These are phyloP conservation scores for Colletotrichum phormii DNA, from an alignment of 2,329 filamentous ascomycete genomes.

Conservation along the genomic window DNA sequence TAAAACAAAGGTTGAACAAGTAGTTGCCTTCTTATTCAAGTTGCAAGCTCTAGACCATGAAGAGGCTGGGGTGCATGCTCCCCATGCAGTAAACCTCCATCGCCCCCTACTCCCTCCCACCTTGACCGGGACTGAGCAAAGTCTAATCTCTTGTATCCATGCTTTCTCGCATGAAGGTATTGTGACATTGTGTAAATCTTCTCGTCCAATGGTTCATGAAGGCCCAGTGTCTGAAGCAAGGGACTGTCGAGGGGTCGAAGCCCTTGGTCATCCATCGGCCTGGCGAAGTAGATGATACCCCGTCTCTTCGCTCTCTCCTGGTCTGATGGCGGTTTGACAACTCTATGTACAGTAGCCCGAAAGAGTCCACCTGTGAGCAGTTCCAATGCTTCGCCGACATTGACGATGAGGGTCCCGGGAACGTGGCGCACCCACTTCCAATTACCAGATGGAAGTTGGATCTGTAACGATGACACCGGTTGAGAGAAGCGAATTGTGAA, in stretches of 20 bases:
- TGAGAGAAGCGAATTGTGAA: slow-evolving; percentile 66
- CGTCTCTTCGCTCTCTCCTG: slow-evolving; percentile 44
- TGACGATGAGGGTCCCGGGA: slow-evolving; percentile 57
- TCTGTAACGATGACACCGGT: slow-evolving; percentile 63
- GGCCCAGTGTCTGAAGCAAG: not conserved
- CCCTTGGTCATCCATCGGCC: slow-evolving; percentile 42
- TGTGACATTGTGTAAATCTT: not conserved
- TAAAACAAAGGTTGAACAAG: not conserved
- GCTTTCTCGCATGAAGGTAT: not conserved
- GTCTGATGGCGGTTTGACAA: slow-evolving; percentile 47
- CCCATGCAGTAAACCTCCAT: no score
- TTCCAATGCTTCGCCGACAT: slow-evolving; percentile 48
- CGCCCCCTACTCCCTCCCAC: no score
- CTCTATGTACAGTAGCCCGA: slow-evolving; percentile 47
- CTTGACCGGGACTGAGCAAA: not conserved
- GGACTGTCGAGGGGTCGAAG: not conserved
- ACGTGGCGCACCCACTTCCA: slow-evolving; percentile 59
- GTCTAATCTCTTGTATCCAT: slow-evolving; percentile 1
- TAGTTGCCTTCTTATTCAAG: not conserved
- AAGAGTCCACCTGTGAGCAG: slow-evolving; percentile 43
- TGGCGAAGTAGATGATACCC: slow-evolving; percentile 49
- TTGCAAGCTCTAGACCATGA: not conserved
- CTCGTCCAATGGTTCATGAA: not conserved
- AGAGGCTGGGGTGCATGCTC: not conserved
- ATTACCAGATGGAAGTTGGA: slow-evolving; percentile 49